Base-by-base conservation (phyloP, 1,284 basidiomycete genomes). In the Malassezia arunalokei region DNA sequence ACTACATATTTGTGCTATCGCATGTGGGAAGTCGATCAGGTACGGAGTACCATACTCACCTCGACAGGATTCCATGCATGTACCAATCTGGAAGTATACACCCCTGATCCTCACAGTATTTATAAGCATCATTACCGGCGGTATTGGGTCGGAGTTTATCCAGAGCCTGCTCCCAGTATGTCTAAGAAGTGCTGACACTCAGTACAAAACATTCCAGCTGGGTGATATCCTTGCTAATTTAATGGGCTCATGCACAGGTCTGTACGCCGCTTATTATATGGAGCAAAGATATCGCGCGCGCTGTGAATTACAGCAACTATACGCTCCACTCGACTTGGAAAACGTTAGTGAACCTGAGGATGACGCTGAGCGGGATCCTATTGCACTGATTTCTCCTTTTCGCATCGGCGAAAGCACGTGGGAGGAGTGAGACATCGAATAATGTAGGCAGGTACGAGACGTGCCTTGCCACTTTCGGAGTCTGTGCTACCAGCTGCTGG, bases 1-100 rank as follows among this genome's bases (percentile, higher is more conserved):
- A 85, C 87, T 0, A 88, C 87, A 0, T 81, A 76, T 5, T 79
- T 87, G 6, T 89, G 89, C 74, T 91, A 87, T 73, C 85, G 86
- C 65, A 86, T 89, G 43, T 81, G 86, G 54, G 86, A 87, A 61
- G 82, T 89, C 9, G 86, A 90, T 59, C 86, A 90, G 82, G 85
- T 49, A 9, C 48, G 76, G 12, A 20, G 24, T 29, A 17, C 37
- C 24, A 40, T 8, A 12, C 50, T 50, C 3, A 35, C 33, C 33
- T 35, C 20, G 11, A 35, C 43, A 6, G 8, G 20, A 42, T 29
- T 11, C 39, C 20, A 24, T 24, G 20, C 44, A 84, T 56, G 79
- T 86, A 71, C 86, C 84, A 82, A 81, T 86, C 60, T 91, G 88
- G 88, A 78, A 86, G n/a, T 79, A 84, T 67, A 78, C 81, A 8